These are phyloP conservation scores for Penicillium egyptiacum DNA, from an alignment of 495 filamentous ascomycete genomes.

Conservation along the genomic window DNA sequence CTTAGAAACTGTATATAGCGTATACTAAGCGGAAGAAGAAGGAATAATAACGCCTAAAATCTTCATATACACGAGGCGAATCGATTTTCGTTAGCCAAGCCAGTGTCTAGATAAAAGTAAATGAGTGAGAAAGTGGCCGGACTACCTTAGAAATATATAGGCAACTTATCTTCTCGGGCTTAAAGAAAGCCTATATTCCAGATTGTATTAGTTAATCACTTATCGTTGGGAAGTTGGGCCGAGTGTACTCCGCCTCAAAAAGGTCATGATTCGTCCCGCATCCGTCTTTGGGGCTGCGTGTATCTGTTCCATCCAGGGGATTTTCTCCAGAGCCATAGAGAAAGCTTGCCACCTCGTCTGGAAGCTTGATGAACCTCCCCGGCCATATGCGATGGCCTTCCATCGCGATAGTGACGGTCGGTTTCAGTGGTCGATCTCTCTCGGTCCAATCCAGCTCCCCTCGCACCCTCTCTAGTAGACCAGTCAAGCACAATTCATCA, in stretches of 20 bases:
- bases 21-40: too few relatives aligned
- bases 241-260: conserved; percentile 20
- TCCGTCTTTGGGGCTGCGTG: conserved; percentile 16
- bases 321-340: conserved; percentile 21
- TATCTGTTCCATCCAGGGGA: conserved; percentile 10
- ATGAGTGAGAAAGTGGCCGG: too few relatives aligned
- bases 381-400: conserved; percentile 7
- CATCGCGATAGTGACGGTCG: conserved; percentile 17
- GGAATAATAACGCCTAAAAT: too few relatives aligned
- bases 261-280: conserved; percentile 14
- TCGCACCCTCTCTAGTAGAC: conserved; percentile 20
- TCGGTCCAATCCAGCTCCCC: conserved; percentile 17
- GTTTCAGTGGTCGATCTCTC: conserved; percentile 16
- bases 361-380: conserved; percentile 15
- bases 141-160: too few relatives aligned
- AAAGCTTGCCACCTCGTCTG: conserved; percentile 20
- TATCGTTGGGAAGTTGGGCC: conserved; percentile 16
- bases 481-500: conserved; percentile 12
- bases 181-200: too few relatives aligned
- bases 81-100: too few relatives aligned
- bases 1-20: too few relatives aligned
- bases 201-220: too few relatives aligned
- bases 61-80: too few relatives aligned
- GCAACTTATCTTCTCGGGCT: too few relatives aligned
- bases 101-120: too few relatives aligned